Evolutionary conservation across 164 flowering plant genomes (phyloP), one percentile per base, ranked within the genome.

Genomic region (Nelumbo lutea): DNA sequence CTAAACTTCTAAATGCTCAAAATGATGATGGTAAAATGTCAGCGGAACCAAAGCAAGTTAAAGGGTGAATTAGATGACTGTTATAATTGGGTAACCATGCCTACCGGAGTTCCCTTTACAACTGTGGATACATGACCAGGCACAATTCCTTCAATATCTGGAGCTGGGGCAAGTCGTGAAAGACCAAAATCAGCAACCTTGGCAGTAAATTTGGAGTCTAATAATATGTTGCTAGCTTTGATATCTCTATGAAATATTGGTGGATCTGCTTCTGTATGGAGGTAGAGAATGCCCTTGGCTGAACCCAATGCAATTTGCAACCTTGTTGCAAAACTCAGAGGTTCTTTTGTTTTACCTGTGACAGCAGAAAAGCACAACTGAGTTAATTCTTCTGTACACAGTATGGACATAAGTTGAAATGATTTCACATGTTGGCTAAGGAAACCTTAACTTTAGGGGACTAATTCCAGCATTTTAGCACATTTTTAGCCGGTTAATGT

Each of bases 141-240:
- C 42, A 43, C 67, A 58, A 3, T 10, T 51, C 77, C 81, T 65
- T 78, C 79, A 56, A 7, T 58, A 58, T 68, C 79, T 8, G 62
- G 66, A 51, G 68, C 71, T 5, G 81, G 79, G 9, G 77, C 79
- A 73, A 80, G 77, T 72, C 60, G 41, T 43, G 81, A 80, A 65
- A 80, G 73, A 39, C 83, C 83, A 64, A 80, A 80, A 67, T 80
- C 83, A 9, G 83, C 73, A 56, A 80, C 83, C 59, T 80, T 80
- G 0, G 78, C 83, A 10, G 73, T 75, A 62, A 77, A 69, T 8
- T 73, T 79, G 42, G 79, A 73, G 60, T 82, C 83, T 65, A 82
- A 68, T 42, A 82, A 57, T 68, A 82, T 82, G 75, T 82, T 82
- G 70, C 64, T 82, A 39, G 84, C 79, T 68, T 82, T 82, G 72